phyloP scores from a whole-genome alignment of 768 basidiomycete species.

The Jaapia argillacea region DNA sequence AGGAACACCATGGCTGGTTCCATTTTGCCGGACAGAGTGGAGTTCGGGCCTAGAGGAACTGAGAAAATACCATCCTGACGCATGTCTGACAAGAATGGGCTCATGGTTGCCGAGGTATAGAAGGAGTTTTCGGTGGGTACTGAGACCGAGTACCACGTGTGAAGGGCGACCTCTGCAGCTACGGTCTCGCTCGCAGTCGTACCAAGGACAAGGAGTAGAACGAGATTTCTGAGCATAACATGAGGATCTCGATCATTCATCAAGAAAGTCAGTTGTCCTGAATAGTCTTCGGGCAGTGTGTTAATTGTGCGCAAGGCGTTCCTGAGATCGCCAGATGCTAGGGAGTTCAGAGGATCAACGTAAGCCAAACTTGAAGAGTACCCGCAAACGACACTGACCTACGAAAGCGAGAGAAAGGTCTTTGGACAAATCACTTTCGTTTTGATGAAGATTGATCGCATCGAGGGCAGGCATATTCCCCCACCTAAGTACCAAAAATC shows the following conservation, averaged over 20 bases:
- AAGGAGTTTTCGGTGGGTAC: constrained; percentile 24
- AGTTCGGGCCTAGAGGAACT: constrained; percentile 8
- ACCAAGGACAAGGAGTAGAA: constrained; percentile 29
- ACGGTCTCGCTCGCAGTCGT: constrained; percentile 18
- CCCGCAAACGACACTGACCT: neutral
- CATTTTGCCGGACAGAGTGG: neutral
- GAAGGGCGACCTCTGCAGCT: constrained; percentile 26
- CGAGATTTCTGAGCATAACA: constrained; percentile 27
- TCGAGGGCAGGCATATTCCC: constrained; percentile 27
- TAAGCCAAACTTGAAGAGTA: neutral
- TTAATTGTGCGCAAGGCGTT: constrained; percentile 32
- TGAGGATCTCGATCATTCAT: constrained; percentile 27
- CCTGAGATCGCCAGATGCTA: constrained; percentile 39
- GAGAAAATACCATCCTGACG: constrained; percentile 8
- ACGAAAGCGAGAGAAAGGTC: constrained; percentile 4
- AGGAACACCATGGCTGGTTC: neutral
- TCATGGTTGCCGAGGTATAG: constrained; percentile 12
- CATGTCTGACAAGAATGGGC: constrained; percentile 1
- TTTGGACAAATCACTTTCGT: constrained; percentile 11
- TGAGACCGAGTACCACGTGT: constrained; percentile 36
- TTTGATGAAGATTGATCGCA: constrained; percentile 15
- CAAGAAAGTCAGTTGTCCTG: constrained; percentile 26
- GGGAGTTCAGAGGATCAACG: neutral
- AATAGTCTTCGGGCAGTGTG: constrained; percentile 27
- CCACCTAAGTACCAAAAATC: constrained; percentile 14